Base-by-base conservation (phyloP, 2,329 filamentous ascomycete species). In the Trichoderma sp. region DNA sequence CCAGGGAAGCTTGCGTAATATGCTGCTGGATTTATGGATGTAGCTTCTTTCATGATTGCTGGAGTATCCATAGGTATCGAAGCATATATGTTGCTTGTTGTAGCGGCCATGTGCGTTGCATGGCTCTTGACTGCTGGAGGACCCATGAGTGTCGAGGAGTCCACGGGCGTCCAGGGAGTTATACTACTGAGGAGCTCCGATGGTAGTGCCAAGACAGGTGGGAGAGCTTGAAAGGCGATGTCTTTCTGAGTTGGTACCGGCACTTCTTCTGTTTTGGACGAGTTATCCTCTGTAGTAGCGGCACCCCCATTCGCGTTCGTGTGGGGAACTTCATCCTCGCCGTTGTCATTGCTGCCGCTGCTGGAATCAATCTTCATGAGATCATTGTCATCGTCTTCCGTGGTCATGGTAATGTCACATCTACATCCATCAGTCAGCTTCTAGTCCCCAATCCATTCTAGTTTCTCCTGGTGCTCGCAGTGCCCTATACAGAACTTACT, bases 1-100 rank as follows among this genome's bases (percentile, higher is more conserved):
- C 11, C 11, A 24, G 47, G n/a, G 4, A 24, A 12, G 47, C 1
- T 24, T 24, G 47, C 47, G 5, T 53, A 53, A 30, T 14, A 11
- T 34, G 57, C 9, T 7, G 5, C 18, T 11, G n/a, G 11, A 21
- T 3, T 0, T 28, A 58, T 21, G 18, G 26, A 32, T n/a, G 56
- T 4, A 9, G 26, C 56, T 18, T 2, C 2, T 0, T 28, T 4
- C 3, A 28, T 18, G 21, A 12, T 1, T 47, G 36, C 7, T 8
- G 60, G 5, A n/a, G 14, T 1, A n/a, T 18, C 34, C 34, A n/a
- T 1, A 30, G 34, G 21, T 1, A 2, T 9, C 7, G 1, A 1
- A 63, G 15, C 1, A 15, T 34, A 6, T 30, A 32, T 21, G 18
- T 34, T 60, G 43, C n/a, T 21, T n/a, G 28, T 18, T 5, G 15